Conservation (phyloP, 768 basidiomycete genomes). For the Lactarius sp. region DNA sequence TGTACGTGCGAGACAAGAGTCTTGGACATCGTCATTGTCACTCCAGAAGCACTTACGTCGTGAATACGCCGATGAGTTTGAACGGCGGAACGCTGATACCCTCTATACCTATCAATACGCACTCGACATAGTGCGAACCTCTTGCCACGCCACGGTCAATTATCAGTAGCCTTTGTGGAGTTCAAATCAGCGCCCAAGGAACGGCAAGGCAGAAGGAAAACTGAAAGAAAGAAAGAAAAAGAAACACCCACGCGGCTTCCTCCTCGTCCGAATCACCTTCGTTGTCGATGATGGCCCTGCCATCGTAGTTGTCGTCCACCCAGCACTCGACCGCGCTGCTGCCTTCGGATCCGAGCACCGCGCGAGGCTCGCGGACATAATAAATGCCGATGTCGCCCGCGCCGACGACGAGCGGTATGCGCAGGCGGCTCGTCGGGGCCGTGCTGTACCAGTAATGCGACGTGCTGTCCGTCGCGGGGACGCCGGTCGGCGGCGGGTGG, state of each 20-base stretch:
- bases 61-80: conserved; percentile 88
- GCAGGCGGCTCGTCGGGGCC: conserved; percentile 71
- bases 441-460: conserved; percentile 93
- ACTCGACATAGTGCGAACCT: conserved; percentile 93
- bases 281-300: conserved; percentile 75
- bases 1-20: background rate
- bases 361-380: conserved; percentile 70
- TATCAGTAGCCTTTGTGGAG: conserved; percentile 55
- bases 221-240: conserved; percentile 1
- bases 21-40: background rate
- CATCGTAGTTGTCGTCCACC: conserved; percentile 93
- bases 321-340: conserved; percentile 84
- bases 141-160: conserved; percentile 84
- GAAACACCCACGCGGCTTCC: conserved; percentile 57
- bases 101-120: conserved; percentile 82
- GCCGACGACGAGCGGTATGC: conserved; percentile 78
- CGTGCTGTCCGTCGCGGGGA: conserved; percentile 48
- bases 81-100: conserved; percentile 74
- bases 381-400: conserved; percentile 94
- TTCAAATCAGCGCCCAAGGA: conserved; percentile 4
- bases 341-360: conserved; percentile 42
- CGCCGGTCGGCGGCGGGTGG: conserved; percentile 50
- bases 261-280: conserved; percentile 58
- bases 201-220: background rate
- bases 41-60: conserved; percentile 45